A percentile compares a stretch with the other conserved stretches of the same genome.
Evolutionary conservation across 257 asterid genomes (phyloP).

Genomic region (Anisodus acutangulus): DNA sequence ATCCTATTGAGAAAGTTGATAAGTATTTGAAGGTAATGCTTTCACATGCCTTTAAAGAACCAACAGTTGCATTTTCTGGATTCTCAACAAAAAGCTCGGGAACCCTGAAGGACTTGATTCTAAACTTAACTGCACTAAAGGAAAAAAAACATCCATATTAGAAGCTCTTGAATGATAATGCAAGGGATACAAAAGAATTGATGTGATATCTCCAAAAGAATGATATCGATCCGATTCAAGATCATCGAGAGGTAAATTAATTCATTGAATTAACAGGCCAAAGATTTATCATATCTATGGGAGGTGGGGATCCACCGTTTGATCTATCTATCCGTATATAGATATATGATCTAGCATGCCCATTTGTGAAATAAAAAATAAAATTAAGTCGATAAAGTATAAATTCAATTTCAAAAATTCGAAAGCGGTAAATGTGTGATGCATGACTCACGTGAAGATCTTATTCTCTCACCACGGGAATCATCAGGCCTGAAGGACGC

Average conservation of each 20-base stretch:
- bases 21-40: neutral
- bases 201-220: slow-evolving; percentile 4
- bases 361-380: too few species aligned
- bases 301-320: too few species aligned
- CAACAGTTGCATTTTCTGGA: slow-evolving; percentile 92
- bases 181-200: slow-evolving; percentile 2
- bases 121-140: slow-evolving; percentile 73
- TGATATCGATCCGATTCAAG: too few species aligned
- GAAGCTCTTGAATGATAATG: slow-evolving; percentile 33
- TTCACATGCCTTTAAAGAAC: slow-evolving; percentile 78
- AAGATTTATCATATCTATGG: too few species aligned
- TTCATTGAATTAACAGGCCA: too few species aligned
- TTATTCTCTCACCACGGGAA: slow-evolving; percentile 51
- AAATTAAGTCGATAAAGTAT: too few species aligned
- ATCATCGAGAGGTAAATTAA: too few species aligned
- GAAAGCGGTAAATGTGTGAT: too few species aligned
- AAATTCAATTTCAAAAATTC: too few species aligned
- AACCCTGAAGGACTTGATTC: slow-evolving; percentile 90
- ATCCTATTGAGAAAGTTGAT: neutral
- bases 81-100: slow-evolving; percentile 88
- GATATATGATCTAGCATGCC: too few species aligned
- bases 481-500: slow-evolving; percentile 52
- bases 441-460: too few species aligned
- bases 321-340: too few species aligned
- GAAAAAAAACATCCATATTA: slow-evolving; percentile 36